Conservation (phyloP, 2,329 filamentous ascomycete genomes). For the Colletotrichum tofieldiae region DNA sequence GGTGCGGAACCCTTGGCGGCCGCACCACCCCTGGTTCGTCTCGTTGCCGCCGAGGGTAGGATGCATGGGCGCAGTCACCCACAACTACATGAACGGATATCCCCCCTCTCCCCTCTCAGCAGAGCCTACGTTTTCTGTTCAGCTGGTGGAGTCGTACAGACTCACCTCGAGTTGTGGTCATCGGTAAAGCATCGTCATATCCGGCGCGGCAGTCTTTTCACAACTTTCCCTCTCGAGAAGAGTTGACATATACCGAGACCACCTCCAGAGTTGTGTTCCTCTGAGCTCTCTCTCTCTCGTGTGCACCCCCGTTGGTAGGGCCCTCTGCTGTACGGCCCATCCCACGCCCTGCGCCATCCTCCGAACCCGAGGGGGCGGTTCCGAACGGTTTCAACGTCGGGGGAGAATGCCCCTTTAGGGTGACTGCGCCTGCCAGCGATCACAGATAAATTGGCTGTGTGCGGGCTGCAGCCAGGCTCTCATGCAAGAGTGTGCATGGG, state of each 20-base stretch:
- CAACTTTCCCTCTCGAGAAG: neutral
- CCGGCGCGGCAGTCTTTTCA: neutral
- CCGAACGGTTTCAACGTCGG: neutral
- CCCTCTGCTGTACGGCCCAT: neutral
- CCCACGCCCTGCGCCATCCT: neutral
- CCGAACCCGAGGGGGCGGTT: neutral
- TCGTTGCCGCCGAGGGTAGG: constrained; percentile 1
- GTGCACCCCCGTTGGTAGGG: neutral
- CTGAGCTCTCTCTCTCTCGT: neutral
- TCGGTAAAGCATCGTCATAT: neutral
- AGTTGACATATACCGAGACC: neutral
- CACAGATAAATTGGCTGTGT: neutral
- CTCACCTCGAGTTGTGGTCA: neutral
- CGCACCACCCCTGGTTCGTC: neutral
- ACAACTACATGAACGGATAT: neutral
- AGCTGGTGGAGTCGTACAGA: neutral
- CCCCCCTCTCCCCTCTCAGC: neutral
- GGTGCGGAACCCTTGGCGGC: neutral
- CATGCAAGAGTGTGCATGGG: neutral
- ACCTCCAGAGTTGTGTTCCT: neutral
- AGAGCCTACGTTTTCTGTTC: neutral
- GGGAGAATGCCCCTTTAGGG: neutral
- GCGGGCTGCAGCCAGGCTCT: neutral
- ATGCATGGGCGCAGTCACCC: neutral
- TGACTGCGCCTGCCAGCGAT: neutral